Conservation (phyloP, 2,329 filamentous ascomycete genomes). For the Davidsoniella virescens region DNA sequence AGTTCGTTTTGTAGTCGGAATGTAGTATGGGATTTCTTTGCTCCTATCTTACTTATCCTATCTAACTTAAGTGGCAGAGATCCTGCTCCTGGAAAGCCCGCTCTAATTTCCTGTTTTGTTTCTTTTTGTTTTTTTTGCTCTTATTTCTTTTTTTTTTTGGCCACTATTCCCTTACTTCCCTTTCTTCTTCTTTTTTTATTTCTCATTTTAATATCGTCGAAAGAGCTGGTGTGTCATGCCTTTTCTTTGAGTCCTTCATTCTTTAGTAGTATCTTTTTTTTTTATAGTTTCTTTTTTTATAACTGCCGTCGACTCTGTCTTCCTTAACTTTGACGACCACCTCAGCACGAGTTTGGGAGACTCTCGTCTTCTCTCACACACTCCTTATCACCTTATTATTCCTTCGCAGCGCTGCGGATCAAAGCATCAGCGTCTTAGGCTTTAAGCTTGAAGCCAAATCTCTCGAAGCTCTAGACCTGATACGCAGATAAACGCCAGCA, state of each 20-base stretch:
- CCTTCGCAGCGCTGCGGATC: neutral
- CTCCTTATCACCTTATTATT: neutral
- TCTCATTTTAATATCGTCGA: neutral
- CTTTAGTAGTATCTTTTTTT: neutral
- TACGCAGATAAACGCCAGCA: neutral
- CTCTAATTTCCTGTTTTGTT: neutral
- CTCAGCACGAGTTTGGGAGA: neutral
- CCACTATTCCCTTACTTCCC: neutral
- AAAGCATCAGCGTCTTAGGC: neutral
- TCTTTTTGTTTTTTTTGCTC: neutral
- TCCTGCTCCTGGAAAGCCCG: no score
- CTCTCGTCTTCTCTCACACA: constrained; percentile 2
- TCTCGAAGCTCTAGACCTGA: neutral
- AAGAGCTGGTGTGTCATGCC: no score
- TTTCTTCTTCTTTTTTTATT: constrained; percentile 3
- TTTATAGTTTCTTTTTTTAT: neutral
- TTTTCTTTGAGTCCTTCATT: constrained; percentile 1
- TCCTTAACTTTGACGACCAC: neutral
- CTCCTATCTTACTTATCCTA: no score
- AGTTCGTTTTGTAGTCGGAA: no score
- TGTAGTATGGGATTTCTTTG: no score
- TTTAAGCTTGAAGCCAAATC: neutral
- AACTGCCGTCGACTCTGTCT: neutral
- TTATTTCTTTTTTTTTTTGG: neutral
- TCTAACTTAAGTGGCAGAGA: no score